A percentile compares a stretch with the other conserved stretches of the same genome.
These are phyloP conservation scores for Clonostachys solani DNA, from an alignment of 2,329 filamentous ascomycete species.

Conservation along the genomic window DNA sequence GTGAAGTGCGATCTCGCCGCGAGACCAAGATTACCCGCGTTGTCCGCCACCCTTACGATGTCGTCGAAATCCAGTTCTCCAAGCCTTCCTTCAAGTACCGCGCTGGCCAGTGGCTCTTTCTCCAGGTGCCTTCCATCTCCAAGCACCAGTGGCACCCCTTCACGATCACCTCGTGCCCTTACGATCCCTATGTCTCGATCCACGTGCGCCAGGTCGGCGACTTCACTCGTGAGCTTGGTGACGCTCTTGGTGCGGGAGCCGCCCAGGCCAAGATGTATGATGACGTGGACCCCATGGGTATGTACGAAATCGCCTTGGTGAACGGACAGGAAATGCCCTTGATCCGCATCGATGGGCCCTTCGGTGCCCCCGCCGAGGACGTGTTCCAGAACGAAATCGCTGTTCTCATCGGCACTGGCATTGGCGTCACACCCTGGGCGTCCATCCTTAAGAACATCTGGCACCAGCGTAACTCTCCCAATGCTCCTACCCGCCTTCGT, in stretches of 20 bases:
- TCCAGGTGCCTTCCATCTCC: conserved; percentile 87
- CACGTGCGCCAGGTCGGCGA: conserved; percentile 96
- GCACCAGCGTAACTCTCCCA: conserved; percentile 86
- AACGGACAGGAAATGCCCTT: conserved; percentile 90
- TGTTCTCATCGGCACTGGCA: conserved; percentile 80
- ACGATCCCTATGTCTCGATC: conserved; percentile 89
- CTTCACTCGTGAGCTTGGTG: conserved; percentile 90
- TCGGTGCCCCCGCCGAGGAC: conserved; percentile 94
- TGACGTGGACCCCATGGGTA: conserved; percentile 84
- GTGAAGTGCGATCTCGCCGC: conserved; percentile 80
- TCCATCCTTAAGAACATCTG: conserved; percentile 95
- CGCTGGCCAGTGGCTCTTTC: conserved; percentile 95
- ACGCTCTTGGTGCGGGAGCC: conserved; percentile 86
- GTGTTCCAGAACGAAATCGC: conserved; percentile 93
- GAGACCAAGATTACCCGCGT: conserved; percentile 90
- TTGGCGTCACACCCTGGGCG: conserved; percentile 84
- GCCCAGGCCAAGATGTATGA: conserved; percentile 89
- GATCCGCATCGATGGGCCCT: conserved; percentile 90
- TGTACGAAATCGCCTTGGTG: conserved; percentile 95
- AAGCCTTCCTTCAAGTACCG: conserved; percentile 98
- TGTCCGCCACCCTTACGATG: conserved; percentile 93
- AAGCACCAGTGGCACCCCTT: conserved; percentile 96
- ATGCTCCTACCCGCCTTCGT: conserved; percentile 82
- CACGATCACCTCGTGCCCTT: conserved; percentile 97
- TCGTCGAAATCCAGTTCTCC: conserved; percentile 93